A percentile compares a stretch with the other conserved stretches of the same genome.
Conservation (phyloP, 768 basidiomycete species). For the Hygrocybe coccinea region DNA sequence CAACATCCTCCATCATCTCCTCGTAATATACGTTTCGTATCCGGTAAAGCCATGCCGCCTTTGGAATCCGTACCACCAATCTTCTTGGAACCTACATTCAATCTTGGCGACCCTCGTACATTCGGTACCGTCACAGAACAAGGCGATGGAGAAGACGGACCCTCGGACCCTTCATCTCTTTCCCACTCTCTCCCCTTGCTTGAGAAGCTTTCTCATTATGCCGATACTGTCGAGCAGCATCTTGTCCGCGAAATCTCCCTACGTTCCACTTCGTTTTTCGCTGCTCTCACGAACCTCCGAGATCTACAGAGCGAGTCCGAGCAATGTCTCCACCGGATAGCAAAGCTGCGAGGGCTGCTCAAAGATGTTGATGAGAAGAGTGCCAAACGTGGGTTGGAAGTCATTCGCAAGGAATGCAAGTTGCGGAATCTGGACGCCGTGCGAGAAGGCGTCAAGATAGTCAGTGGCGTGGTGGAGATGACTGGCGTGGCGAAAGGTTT, state of each 20-base stretch:
- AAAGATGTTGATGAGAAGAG: slow-evolving; percentile 70
- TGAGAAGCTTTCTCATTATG: slow-evolving; percentile 86
- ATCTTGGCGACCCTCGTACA: slow-evolving; percentile 73
- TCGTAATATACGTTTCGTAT: slow-evolving; percentile 22
- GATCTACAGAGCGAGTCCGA: slow-evolving; percentile 87
- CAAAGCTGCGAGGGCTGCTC: slow-evolving; percentile 64
- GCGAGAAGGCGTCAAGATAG: slow-evolving; percentile 54
- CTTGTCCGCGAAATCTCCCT: slow-evolving; percentile 88
- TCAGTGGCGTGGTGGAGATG: slow-evolving; percentile 75
- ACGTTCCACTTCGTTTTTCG: slow-evolving; percentile 91
- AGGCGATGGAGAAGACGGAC: slow-evolving; percentile 32
- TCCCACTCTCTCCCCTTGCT: slow-evolving; percentile 70
- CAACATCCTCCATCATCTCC: slow-evolving; percentile 17
- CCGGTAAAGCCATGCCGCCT: slow-evolving; percentile 53
- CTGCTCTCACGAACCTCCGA: slow-evolving; percentile 90
- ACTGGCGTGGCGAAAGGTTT: slow-evolving; percentile 63
- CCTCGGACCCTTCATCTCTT: slow-evolving; percentile 54
- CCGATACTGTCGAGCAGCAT: slow-evolving; percentile 92
- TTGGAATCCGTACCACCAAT: slow-evolving; percentile 73
- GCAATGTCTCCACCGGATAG: slow-evolving; percentile 72
- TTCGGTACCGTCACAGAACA: slow-evolving; percentile 75
- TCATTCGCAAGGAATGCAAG: slow-evolving; percentile 61
- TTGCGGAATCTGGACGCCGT: slow-evolving; percentile 58
- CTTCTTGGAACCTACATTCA: slow-evolving; percentile 76
- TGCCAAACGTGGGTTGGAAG: slow-evolving; percentile 73